Base-by-base conservation (phyloP, 345 rosid species). In the Capsella bursapastoris region DNA sequence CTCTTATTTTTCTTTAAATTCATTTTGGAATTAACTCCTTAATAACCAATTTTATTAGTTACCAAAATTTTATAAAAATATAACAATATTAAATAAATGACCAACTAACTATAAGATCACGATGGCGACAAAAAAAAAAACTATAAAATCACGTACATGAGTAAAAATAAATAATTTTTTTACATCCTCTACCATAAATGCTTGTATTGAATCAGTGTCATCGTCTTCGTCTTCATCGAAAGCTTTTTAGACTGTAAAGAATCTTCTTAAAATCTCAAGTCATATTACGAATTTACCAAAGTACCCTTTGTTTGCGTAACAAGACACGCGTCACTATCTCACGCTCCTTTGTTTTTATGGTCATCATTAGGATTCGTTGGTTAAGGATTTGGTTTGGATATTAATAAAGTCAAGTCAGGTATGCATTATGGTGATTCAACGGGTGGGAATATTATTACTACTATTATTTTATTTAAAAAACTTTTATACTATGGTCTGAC, bases 361-460 rank as follows among this genome's bases (percentile, higher is more conserved):
- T 29, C 32, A 29, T 29, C 0, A 29, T 43, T 43, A 28, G 61
- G 61, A 72, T 72, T 43, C 16, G 70, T 64, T 68, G 37, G 53
- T 62, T 62, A 41, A 41, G 76, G 70, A 43, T 56, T 57, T 56
- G 78, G 78, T 58, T 66, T 6, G 14, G 34, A 14, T 11, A 40
- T 13, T 25, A 48, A 37, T 32, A 32, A 41, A 34, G 78, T 74
- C 73, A 67, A 59, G 68, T 75, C 78, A 67, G 78, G 73, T 75
- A 67, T 6, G 73, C 73, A 57, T 29, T 2, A 51, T 48, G 8
- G 25, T 49, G 22, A 38, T 22, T 67, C 60, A 67, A 67, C 60
- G 51, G 60, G 50, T 52, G 2, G 28, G 12, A 22, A 61, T 49
- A 49, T 25, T 59, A 48, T 71, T 40, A 22, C 25, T 22, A 22